These are phyloP conservation scores for Aphanocladium album DNA, from an alignment of 2,329 filamentous ascomycete species.

Conservation along the genomic window DNA sequence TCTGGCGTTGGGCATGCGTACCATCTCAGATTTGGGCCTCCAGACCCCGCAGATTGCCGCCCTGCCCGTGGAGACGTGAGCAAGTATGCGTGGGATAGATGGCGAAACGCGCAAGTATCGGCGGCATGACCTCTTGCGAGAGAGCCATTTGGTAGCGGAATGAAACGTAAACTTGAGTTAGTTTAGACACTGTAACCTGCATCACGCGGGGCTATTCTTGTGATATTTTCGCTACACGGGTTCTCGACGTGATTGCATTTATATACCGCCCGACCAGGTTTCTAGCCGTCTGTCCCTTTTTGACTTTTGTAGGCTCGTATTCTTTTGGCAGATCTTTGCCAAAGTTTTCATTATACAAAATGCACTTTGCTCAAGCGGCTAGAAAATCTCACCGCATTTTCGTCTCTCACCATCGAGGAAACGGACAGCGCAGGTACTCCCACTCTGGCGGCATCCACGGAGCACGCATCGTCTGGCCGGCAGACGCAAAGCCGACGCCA, in stretches of 20 bases:
- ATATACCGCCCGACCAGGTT: background rate
- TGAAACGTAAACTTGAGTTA: background rate
- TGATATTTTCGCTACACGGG: background rate
- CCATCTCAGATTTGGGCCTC: background rate
- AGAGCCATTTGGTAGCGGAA: background rate
- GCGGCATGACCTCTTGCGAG: background rate
- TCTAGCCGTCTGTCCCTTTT: no score
- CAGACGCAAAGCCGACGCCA: constrained; percentile 12
- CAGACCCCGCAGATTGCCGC: constrained; percentile 1
- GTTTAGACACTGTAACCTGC: background rate
- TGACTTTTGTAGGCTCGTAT: no score
- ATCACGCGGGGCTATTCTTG: background rate
- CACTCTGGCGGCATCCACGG: background rate
- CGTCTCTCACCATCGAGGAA: background rate
- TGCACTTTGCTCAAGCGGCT: background rate
- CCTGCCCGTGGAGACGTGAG: background rate
- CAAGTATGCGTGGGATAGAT: constrained; percentile 7
- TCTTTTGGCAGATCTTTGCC: no score
- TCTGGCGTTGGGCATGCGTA: background rate
- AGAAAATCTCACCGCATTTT: background rate
- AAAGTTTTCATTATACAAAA: background rate
- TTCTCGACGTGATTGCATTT: background rate
- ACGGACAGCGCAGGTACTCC: background rate
- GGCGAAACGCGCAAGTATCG: constrained; percentile 9
- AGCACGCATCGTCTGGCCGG: constrained; percentile 13